phyloP scores from a whole-genome alignment of 2,329 filamentous ascomycete genomes.

The Alternaria novae-zelandiae region DNA sequence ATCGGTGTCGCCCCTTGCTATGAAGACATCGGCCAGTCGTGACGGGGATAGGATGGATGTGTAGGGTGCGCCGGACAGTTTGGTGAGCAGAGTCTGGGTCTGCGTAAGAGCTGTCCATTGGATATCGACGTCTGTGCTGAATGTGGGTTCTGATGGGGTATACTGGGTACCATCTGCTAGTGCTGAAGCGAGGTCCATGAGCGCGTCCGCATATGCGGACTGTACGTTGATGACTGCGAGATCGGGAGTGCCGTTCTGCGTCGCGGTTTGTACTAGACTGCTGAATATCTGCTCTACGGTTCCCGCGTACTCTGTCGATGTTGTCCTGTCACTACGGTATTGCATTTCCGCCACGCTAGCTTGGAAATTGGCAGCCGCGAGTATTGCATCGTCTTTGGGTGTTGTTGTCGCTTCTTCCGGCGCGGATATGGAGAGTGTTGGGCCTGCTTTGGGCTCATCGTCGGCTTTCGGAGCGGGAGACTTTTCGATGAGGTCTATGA shows the following conservation, averaged over 20 bases:
- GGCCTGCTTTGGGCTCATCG: constrained; percentile 38
- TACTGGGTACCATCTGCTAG: constrained; percentile 41
- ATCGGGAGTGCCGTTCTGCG: constrained; percentile 57
- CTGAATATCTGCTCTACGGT: constrained; percentile 46
- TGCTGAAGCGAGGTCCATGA: constrained; percentile 61
- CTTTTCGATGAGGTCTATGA: constrained; percentile 51
- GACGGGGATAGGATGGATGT: constrained; percentile 26
- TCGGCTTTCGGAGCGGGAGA: constrained; percentile 20
- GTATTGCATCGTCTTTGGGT: constrained; percentile 58
- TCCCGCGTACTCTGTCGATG: constrained; percentile 60
- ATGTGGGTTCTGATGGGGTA: constrained; percentile 15
- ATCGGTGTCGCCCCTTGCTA: constrained; percentile 43
- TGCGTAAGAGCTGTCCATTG: constrained; percentile 45
- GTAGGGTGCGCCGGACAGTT: constrained; percentile 26
- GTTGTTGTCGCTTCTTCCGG: constrained; percentile 42
- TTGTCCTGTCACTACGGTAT: constrained; percentile 59
- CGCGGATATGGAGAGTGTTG: constrained; percentile 40
- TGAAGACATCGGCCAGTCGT: constrained; percentile 39
- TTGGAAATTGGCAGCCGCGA: constrained; percentile 64
- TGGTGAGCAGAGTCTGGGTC: constrained; percentile 37
- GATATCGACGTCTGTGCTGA: constrained; percentile 23
- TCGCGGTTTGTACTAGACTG: constrained; percentile 48
- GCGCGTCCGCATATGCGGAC: constrained; percentile 63
- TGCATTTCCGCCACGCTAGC: constrained; percentile 63
- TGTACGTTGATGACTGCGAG: constrained; percentile 59